phyloP scores from a whole-genome alignment of 192 early-diverging fungal species.

The Coemansia sp. region DNA sequence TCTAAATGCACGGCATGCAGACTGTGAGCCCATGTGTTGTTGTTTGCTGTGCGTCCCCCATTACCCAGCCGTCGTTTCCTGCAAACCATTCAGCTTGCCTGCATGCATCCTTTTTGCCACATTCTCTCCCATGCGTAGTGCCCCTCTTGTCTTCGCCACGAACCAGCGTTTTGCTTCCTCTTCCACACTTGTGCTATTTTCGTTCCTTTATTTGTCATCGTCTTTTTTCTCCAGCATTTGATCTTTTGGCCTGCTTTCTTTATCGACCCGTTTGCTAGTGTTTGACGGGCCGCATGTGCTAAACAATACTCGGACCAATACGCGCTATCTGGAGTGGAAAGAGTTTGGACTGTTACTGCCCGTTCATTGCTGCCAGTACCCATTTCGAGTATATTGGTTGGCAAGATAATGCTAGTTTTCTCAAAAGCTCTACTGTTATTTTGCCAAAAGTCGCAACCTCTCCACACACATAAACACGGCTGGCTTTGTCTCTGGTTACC shows the following conservation, averaged over 20 bases:
- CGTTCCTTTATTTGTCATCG: neutral
- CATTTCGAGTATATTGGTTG: neutral
- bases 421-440: neutral
- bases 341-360: neutral
- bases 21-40: neutral
- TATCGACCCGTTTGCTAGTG: neutral
- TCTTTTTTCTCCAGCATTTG: neutral
- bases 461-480: neutral
- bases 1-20: neutral
- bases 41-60: neutral
- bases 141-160: constrained; percentile 1
- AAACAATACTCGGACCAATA: neutral
- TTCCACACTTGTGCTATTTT: neutral
- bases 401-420: constrained; percentile 1
- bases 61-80: constrained; percentile 2
- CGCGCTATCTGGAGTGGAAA: neutral
- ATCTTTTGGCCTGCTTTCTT: neutral
- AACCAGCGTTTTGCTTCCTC: neutral
- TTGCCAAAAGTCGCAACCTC: neutral
- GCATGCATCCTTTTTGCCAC: neutral
- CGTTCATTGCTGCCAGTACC: too few relatives aligned
- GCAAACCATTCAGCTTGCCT: neutral
- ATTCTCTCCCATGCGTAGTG: neutral
- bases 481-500: neutral
- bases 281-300: neutral